Conservation (phyloP, 352 stramenopile species). For the Pythium monospermum region DNA sequence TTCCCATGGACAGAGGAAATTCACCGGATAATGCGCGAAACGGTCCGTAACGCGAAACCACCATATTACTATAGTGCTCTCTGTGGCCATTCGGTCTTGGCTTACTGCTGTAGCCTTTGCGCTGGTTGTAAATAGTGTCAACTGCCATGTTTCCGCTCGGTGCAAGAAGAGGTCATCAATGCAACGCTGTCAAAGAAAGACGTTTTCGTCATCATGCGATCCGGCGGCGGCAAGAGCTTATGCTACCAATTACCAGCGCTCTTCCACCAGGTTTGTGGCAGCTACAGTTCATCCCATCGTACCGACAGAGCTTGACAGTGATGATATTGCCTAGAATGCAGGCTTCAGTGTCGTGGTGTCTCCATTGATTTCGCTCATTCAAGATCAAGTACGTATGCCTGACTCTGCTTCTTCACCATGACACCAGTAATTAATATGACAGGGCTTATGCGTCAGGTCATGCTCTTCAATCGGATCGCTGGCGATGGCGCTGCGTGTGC, state of each 20-base stretch:
- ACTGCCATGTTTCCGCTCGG: conserved; percentile 79
- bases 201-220: conserved; percentile 92
- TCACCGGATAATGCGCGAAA: conserved; percentile 1
- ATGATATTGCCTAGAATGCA: conserved; percentile 26
- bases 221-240: conserved; percentile 80
- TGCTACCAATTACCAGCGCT: conserved; percentile 89
- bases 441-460: conserved; percentile 35
- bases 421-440: no score
- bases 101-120: conserved; percentile 21
- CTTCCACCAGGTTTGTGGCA: conserved; percentile 48
- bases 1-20: conserved; percentile 39
- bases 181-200: conserved; percentile 84
- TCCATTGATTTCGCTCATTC: conserved; percentile 90
- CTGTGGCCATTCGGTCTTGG: conserved; percentile 14
- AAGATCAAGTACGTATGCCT: conserved; percentile 71
- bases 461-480: conserved; percentile 70
- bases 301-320: no score
- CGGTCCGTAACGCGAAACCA: no score
- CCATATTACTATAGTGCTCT: no score
- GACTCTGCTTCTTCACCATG: no score
- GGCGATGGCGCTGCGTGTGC: conserved; percentile 42
- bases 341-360: conserved; percentile 90
- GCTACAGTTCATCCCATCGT: no score
- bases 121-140: conserved; percentile 43
- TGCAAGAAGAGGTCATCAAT: conserved; percentile 91